These are phyloP conservation scores for Penicillium ochrochloron DNA, from an alignment of 495 filamentous ascomycete species.

Conservation along the genomic window DNA sequence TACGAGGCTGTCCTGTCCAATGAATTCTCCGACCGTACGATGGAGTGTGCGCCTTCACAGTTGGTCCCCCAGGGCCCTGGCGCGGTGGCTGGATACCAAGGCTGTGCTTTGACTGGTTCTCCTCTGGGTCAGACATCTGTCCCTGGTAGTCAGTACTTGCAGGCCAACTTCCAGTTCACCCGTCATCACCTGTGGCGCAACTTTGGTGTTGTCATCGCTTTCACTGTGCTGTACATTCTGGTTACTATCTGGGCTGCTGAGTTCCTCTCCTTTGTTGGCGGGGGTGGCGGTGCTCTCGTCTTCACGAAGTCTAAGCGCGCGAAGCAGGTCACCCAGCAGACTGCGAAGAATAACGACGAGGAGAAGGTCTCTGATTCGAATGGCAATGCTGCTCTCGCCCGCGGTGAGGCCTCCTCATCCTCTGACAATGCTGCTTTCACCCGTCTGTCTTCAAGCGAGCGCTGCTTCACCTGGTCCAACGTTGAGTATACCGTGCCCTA, in stretches of 20 bases:
- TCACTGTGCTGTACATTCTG: conserved; percentile 68
- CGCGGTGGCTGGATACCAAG: conserved; percentile 56
- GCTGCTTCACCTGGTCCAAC: conserved; percentile 76
- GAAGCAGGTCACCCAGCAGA: conserved; percentile 54
- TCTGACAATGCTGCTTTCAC: conserved; percentile 51
- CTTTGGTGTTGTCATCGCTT: conserved; percentile 75
- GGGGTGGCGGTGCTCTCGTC: conserved; percentile 62
- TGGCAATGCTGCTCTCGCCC: conserved; percentile 48
- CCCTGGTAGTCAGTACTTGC: conserved; percentile 63
- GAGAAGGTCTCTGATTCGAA: conserved; percentile 44
- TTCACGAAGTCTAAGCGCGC: conserved; percentile 70
- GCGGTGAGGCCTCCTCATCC: conserved; percentile 47
- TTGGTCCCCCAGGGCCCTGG: conserved; percentile 61
- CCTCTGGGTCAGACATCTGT: conserved; percentile 49
- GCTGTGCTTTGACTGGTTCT: conserved; percentile 65
- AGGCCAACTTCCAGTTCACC: conserved; percentile 60
- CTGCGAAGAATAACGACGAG: conserved; percentile 47
- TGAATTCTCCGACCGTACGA: conserved; percentile 64
- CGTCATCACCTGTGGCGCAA: conserved; percentile 77
- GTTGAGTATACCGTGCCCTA: conserved; percentile 76
- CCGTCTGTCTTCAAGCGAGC: conserved; percentile 62
- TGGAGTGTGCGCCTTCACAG: conserved; percentile 63
- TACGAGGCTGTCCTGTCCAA: conserved; percentile 74
- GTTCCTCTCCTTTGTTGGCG: conserved; percentile 54
- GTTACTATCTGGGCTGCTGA: conserved; percentile 67